A percentile compares a stretch with the other conserved stretches of the same genome.
Evolutionary conservation across 1,139 yeast species (phyloP).

Genomic region (Lodderomyces beijingensis): DNA sequence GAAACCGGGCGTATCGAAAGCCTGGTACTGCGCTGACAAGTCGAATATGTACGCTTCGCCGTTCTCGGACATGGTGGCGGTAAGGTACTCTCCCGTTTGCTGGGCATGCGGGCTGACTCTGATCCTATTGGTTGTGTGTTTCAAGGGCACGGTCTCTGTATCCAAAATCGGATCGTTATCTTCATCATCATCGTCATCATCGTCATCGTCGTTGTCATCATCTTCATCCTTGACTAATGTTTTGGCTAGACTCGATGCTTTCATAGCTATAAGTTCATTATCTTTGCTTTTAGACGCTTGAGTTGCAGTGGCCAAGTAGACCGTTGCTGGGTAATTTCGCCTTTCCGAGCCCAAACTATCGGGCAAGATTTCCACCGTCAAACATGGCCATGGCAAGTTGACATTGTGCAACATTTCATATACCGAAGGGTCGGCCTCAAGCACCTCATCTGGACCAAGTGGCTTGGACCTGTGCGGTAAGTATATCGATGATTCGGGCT

Average conservation of each 20-base stretch:
- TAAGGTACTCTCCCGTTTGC: slow-evolving; percentile 74
- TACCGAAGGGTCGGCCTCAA: slow-evolving; percentile 94
- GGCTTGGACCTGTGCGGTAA: slow-evolving; percentile 87
- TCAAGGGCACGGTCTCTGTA: slow-evolving; percentile 71
- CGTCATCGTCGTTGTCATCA: slow-evolving; percentile 62
- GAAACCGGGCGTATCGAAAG: slow-evolving; percentile 86
- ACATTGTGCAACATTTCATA: slow-evolving; percentile 96
- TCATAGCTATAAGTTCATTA: slow-evolving; percentile 81
- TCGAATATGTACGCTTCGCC: slow-evolving; percentile 90
- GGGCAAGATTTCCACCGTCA: slow-evolving; percentile 84
- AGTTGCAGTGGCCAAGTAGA: slow-evolving; percentile 86
- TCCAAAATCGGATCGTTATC: slow-evolving; percentile 86
- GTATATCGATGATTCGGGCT: slow-evolving; percentile 48
- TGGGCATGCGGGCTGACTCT: slow-evolving; percentile 78
- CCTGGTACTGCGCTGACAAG: slow-evolving; percentile 66
- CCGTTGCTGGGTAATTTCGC: slow-evolving; percentile 83
- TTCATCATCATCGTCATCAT: slow-evolving; percentile 64
- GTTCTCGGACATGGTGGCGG: slow-evolving; percentile 85
- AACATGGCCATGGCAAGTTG: slow-evolving; percentile 95
- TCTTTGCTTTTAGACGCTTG: slow-evolving; percentile 88
- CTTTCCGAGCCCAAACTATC: slow-evolving; percentile 86
- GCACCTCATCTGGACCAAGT: slow-evolving; percentile 89
- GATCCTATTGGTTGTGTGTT: slow-evolving; percentile 83
- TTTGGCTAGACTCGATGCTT: slow-evolving; percentile 75
- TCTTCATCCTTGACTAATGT: slow-evolving; percentile 79